Evolutionary conservation across 2,329 filamentous ascomycete species (phyloP), one percentile per base, ranked within the genome.

Genomic region (Monilinia fructicola): DNA sequence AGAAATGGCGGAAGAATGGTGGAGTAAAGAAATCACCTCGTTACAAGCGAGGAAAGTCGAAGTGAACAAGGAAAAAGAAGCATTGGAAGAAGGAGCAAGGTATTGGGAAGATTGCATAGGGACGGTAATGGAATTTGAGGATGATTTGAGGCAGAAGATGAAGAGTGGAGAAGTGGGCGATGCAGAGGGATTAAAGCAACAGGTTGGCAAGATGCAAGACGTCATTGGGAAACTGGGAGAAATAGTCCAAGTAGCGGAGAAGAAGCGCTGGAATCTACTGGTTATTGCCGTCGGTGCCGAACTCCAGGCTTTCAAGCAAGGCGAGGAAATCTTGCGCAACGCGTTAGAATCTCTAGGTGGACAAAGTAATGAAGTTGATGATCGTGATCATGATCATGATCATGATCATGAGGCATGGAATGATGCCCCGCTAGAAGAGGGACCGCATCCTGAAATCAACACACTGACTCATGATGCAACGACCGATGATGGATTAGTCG

Each of bases 241-340:
- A 21, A 81, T 83, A 26, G 73, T 87, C 35, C 78, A 81, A 1
- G 74, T 82, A 2, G 88, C 88, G 0, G 85, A 90, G 68, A 78
- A 81, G 1, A 84, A 84, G 66, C 82, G 83, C 21, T 94, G 91
- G 90, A 93, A 89, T 66, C 78, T 93, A 21, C 80, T 94, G 23
- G 87, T 93, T 5, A 90, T 86, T 62, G 90, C 90, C 14, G 87
- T 94, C 44, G 89, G 90, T 0, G 90, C 91, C 0, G 91, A 92
- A 75, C 74, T 90, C 1, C 87, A 89, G 67, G 88, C 88, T 2
- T 87, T 91, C 68, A 79, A 79, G 42, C 84, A 88, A 72, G 87
- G 87, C 1, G 82, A 83, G 71, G 76, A 80, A 3, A 80, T 91
- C 53, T 78, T 91, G n/a, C 74, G 73, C 10, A 75, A 73, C 7